Percentiles rank a stretch among this genome's conserved stretches.
Conservation (phyloP, 2,329 filamentous ascomycete genomes). For the Claviceps cyperi region DNA sequence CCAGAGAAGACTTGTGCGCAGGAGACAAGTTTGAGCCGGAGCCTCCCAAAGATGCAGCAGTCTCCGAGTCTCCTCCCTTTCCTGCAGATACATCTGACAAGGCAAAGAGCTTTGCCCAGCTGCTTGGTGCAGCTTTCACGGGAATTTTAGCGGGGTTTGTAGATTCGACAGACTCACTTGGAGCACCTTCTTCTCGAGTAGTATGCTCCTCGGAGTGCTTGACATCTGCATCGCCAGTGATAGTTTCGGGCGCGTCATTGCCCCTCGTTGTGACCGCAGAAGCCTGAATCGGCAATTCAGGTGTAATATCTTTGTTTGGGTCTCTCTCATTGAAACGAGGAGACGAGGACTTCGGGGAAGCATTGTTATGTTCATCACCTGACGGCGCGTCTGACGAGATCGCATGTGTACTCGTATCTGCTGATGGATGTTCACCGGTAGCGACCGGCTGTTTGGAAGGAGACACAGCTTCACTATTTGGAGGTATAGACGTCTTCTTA, state of each 20-base stretch:
- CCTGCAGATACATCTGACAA: constrained; percentile 13
- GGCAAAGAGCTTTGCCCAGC: constrained; percentile 27
- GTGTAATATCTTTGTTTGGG: background rate
- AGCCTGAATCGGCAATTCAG: background rate
- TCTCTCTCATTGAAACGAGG: background rate
- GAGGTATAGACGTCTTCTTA: constrained; percentile 27
- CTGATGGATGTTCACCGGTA: constrained; percentile 9
- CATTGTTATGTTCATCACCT: background rate
- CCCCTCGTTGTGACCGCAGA: background rate
- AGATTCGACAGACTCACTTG: constrained; percentile 7
- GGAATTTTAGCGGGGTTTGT: constrained; percentile 14
- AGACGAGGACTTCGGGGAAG: background rate
- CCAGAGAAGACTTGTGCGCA: constrained; percentile 44
- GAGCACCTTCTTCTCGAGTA: constrained; percentile 7
- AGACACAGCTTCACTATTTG: constrained; percentile 25
- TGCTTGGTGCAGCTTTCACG: constrained; percentile 19
- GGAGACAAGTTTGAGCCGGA: constrained; percentile 25
- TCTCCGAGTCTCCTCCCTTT: constrained; percentile 13
- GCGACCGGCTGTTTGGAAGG: constrained; percentile 27
- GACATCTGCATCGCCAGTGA: constrained; percentile 8
- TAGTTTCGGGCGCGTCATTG: background rate
- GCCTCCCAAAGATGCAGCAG: constrained; percentile 6
- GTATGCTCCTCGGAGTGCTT: constrained; percentile 13
- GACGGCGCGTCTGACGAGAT: constrained; percentile 4
- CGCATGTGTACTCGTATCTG: background rate